Conservation (phyloP, 345 rosid species). For the Eucalyptus victrix region DNA sequence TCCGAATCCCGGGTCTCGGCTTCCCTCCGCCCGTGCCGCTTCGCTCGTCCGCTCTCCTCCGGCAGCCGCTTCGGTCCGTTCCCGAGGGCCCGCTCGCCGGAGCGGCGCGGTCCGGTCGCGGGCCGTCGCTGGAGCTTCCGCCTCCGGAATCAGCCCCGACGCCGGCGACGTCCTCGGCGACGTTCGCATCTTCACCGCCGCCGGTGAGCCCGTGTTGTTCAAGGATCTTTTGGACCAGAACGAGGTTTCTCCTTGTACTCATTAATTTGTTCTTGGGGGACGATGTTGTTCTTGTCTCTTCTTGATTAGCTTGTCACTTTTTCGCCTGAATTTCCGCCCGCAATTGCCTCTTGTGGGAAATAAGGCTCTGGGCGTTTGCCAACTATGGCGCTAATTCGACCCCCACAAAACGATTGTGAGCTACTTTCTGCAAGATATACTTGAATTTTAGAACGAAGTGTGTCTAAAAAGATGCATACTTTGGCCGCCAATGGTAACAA, state of each 20-base stretch:
- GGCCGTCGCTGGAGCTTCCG: slow-evolving; percentile 19
- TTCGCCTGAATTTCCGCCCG: background rate
- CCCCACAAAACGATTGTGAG: background rate
- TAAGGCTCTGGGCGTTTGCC: background rate
- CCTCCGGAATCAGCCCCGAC: slow-evolving; percentile 10
- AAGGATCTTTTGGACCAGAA: slow-evolving; percentile 86
- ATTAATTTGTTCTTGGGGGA: background rate
- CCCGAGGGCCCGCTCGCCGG: background rate
- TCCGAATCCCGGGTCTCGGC: background rate
- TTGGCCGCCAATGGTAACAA: background rate
- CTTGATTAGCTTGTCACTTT: background rate
- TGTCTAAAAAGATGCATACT: background rate
- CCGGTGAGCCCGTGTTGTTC: slow-evolving; percentile 45
- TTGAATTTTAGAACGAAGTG: background rate
- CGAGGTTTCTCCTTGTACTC: slow-evolving; percentile 21
- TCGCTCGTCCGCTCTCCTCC: background rate
- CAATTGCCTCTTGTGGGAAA: background rate
- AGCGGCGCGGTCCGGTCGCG: background rate
- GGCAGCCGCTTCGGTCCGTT: background rate
- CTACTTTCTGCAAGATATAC: background rate
- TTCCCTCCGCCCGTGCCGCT: background rate
- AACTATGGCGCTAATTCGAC: background rate
- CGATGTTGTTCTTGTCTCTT: background rate
- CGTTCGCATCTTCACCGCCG: slow-evolving; percentile 45
- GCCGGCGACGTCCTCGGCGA: slow-evolving; percentile 47